Evolutionary conservation across 257 asterid species (phyloP).

Genomic region (Solanum ossicruentum): DNA sequence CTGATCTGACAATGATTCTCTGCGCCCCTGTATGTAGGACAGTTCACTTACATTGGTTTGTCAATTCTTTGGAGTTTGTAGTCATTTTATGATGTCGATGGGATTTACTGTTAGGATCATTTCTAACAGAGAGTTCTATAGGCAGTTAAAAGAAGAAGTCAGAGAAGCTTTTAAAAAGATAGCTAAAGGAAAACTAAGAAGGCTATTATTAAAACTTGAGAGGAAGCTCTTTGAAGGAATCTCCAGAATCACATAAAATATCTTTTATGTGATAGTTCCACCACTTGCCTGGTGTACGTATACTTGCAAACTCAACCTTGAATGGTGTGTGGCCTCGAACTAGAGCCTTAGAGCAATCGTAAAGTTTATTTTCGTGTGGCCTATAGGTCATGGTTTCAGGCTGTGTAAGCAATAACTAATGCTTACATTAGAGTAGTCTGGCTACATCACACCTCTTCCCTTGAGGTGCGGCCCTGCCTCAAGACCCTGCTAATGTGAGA

Average conservation of each 20-base stretch:
- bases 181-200: background rate
- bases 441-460: background rate
- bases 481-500: background rate
- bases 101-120: background rate
- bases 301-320: background rate
- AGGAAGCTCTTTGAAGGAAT: background rate
- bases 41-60: background rate
- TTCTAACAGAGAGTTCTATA: background rate
- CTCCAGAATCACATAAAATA: too few relatives aligned
- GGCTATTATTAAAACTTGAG: background rate
- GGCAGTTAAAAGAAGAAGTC: background rate
- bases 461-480: background rate
- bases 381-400: too few relatives aligned
- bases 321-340: background rate
- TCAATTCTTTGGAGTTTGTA: background rate
- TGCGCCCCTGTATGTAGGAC: background rate
- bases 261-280: background rate
- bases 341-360: too few relatives aligned
- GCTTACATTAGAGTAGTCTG: background rate
- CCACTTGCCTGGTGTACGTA: background rate
- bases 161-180: background rate
- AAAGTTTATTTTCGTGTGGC: too few relatives aligned
- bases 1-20: background rate
- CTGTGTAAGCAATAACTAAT: background rate
- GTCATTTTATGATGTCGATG: background rate